phyloP scores from a whole-genome alignment of 371 early-diverging fungal genomes.

The Sporodiniella umbellata region DNA sequence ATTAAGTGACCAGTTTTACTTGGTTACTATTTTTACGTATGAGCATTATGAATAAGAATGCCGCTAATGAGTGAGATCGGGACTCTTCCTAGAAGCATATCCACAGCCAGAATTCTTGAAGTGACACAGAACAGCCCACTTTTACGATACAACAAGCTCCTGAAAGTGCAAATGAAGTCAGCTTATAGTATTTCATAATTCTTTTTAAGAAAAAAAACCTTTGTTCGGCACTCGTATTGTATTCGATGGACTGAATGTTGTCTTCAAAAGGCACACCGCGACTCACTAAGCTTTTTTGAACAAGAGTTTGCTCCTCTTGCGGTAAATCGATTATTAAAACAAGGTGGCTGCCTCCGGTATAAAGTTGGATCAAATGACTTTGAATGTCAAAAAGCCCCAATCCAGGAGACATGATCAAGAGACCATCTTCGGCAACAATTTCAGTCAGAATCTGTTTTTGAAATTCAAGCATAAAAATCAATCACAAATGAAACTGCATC shows the following conservation, averaged over 20 bases:
- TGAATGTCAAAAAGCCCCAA: conserved; percentile 74
- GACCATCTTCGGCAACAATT: conserved; percentile 71
- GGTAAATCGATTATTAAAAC: conserved; percentile 82
- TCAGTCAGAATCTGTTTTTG: conserved; percentile 72
- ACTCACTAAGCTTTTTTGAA: conserved; percentile 56
- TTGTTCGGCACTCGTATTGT: conserved; percentile 62
- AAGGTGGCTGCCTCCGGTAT: conserved; percentile 69
- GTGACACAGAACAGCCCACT: conserved; percentile 92
- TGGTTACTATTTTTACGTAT: conserved; percentile 9
- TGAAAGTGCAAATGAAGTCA: conserved; percentile 2
- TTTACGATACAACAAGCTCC: conserved; percentile 69
- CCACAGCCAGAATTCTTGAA: conserved; percentile 91
- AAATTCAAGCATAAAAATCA: conserved; percentile 48
- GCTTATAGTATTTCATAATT: no score
- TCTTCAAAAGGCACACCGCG: conserved; percentile 36
- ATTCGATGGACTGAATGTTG: conserved; percentile 50
- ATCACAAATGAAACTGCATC: no score
- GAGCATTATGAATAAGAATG: conserved; percentile 87
- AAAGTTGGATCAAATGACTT: conserved; percentile 64
- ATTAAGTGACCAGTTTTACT: not conserved
- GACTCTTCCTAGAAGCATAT: conserved; percentile 81
- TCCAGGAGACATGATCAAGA: conserved; percentile 82
- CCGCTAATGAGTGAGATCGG: conserved; percentile 81
- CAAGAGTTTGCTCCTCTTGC: conserved; percentile 56
- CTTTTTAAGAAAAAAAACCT: conserved; percentile 45